Percentiles rank a stretch among this genome's conserved stretches.
Conservation (phyloP, 495 filamentous ascomycete species). For the Apodospora peruviana region DNA sequence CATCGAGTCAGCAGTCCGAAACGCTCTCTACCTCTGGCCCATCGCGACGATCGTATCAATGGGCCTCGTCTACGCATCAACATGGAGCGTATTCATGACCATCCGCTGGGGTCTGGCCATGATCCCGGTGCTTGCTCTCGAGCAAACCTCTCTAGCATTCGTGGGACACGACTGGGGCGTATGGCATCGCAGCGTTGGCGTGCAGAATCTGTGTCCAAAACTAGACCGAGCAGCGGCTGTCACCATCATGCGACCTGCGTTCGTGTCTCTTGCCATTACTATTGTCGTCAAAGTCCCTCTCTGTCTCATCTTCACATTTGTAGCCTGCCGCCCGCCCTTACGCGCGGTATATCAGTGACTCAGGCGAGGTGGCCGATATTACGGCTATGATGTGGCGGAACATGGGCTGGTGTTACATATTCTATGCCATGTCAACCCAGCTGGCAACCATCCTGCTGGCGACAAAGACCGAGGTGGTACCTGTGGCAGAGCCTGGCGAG, state of each 20-base stretch:
- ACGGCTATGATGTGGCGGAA: constrained; percentile 66
- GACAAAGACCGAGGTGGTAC: constrained; percentile 61
- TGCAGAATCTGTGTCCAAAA: constrained; percentile 26
- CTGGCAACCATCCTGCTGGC: constrained; percentile 60
- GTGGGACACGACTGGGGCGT: constrained; percentile 64
- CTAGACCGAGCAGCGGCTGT: background rate
- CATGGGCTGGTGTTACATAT: constrained; percentile 72
- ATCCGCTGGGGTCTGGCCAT: constrained; percentile 76
- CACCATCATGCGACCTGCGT: constrained; percentile 48
- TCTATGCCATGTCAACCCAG: constrained; percentile 61
- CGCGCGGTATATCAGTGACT: constrained; percentile 54
- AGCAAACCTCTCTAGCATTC: constrained; percentile 60
- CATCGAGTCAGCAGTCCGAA: constrained; percentile 59
- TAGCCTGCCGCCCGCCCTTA: constrained; percentile 53
- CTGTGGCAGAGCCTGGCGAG: constrained; percentile 58
- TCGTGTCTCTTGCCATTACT: constrained; percentile 49
- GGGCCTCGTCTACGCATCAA: constrained; percentile 61
- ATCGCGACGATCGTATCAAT: constrained; percentile 58
- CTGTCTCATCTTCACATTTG: constrained; percentile 56
- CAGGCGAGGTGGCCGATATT: constrained; percentile 51
- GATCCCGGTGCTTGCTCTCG: constrained; percentile 66
- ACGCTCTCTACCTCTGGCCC: constrained; percentile 69
- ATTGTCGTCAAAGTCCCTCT: constrained; percentile 54
- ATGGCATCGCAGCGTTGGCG: constrained; percentile 43
- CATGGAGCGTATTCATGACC: constrained; percentile 71